Evolutionary conservation across 2,329 filamentous ascomycete species (phyloP).

Genomic region (Aspergillus sclerotialis): DNA sequence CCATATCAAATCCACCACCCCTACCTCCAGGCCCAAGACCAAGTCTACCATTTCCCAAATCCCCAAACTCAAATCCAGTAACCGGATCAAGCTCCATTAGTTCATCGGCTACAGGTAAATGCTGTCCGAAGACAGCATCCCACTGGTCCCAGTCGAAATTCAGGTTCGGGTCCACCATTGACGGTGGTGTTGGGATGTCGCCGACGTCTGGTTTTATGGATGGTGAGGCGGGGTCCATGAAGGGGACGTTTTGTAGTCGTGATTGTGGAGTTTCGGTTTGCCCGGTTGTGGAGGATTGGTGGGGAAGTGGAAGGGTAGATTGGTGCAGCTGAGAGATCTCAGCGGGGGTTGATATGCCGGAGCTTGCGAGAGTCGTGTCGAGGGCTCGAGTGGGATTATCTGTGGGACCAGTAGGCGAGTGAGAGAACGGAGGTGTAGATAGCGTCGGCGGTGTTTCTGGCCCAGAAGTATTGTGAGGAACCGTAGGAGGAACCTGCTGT

Average conservation of each 20-base stretch:
- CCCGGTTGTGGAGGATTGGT: conserved; percentile 2
- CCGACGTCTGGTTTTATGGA: conserved; percentile 8
- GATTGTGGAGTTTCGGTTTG: conserved; percentile 7
- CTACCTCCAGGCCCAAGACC: not conserved
- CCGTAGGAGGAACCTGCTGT: conserved; percentile 15
- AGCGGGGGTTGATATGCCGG: conserved; percentile 11
- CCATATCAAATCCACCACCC: not conserved
- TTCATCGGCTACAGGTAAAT: conserved; percentile 37
- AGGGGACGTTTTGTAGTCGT: too few species aligned
- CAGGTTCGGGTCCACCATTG: conserved; percentile 33
- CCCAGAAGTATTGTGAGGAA: conserved; percentile 5
- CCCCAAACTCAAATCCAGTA: conserved; percentile 25
- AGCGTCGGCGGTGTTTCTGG: conserved; percentile 5
- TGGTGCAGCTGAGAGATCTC: conserved; percentile 5
- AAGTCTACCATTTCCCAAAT: conserved; percentile 14
- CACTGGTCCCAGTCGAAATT: conserved; percentile 45
- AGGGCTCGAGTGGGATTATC: conserved; percentile 3
- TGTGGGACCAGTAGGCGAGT: conserved; percentile 6
- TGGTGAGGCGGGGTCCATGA: conserved; percentile 16
- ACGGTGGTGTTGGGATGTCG: conserved; percentile 24
- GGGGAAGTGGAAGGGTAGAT: conserved; percentile 5
- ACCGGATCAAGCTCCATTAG: conserved; percentile 37
- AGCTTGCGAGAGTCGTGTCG: conserved; percentile 5
- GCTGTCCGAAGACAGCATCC: conserved; percentile 43
- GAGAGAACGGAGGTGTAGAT: conserved; percentile 9